Percentiles rank a stretch among this genome's conserved stretches.
phyloP scores from a whole-genome alignment of 2,329 filamentous ascomycete species.

The Claviceps sp. region DNA sequence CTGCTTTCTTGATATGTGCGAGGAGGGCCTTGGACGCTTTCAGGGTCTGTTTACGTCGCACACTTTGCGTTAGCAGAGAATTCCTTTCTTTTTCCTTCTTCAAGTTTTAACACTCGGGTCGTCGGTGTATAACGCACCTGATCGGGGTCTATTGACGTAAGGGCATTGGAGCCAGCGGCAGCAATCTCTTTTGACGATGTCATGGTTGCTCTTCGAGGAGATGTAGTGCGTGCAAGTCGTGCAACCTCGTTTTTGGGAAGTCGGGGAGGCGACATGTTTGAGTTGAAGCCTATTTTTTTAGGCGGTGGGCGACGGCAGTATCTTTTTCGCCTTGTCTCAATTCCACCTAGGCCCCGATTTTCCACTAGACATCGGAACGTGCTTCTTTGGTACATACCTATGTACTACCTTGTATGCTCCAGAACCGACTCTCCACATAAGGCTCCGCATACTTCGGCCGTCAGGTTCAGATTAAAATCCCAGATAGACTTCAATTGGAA shows the following conservation, averaged over 20 bases:
- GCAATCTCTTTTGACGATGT: constrained; percentile 28
- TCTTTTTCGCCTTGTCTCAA: not conserved
- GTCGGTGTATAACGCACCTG: constrained; percentile 20
- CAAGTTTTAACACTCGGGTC: not conserved
- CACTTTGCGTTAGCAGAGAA: not conserved
- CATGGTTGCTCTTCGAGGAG: constrained; percentile 18
- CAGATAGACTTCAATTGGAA: no score
- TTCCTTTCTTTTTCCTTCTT: not conserved
- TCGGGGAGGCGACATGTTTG: constrained; percentile 10
- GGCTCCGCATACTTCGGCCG: no score
- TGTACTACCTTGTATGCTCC: not conserved
- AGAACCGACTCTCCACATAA: not conserved
- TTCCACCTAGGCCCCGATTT: constrained; percentile 10
- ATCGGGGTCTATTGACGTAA: constrained; percentile 25
- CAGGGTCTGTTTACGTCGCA: constrained; percentile 29
- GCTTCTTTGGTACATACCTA: not conserved
- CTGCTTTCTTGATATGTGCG: constrained; percentile 44
- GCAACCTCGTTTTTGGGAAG: not conserved
- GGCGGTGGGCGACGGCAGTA: constrained; percentile 16
- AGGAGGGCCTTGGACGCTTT: constrained; percentile 52
- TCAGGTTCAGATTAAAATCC: no score
- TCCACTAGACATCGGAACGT: not conserved
- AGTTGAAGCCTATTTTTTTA: constrained; percentile 5
- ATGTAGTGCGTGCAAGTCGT: not conserved
- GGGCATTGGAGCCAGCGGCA: constrained; percentile 17